These are phyloP conservation scores for Ascoidea rubescens DNA, from an alignment of 805 yeast genomes.

Conservation along the genomic window DNA sequence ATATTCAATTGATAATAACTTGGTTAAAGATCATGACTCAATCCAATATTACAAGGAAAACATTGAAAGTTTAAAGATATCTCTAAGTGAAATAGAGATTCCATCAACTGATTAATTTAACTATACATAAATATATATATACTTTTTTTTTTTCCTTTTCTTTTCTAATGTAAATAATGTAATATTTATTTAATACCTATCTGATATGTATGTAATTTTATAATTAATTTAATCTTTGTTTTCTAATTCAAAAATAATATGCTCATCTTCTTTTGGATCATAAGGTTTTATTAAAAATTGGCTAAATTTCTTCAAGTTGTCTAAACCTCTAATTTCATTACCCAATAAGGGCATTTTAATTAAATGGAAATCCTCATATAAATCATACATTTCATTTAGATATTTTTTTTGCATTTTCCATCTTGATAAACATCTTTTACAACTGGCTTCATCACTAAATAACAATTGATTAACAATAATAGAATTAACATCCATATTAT, in stretches of 20 bases:
- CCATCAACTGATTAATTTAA: background rate
- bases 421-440: slow-evolving; percentile 86
- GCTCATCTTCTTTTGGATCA: slow-evolving; percentile 44
- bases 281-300: slow-evolving; percentile 68
- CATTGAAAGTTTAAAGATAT: no score
- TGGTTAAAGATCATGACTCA: slow-evolving; percentile 7
- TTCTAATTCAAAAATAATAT: slow-evolving; percentile 21
- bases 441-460: slow-evolving; percentile 66
- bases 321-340: slow-evolving; percentile 87
- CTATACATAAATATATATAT: no score
- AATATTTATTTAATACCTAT: background rate
- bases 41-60: slow-evolving; percentile 8
- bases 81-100: no score
- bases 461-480: slow-evolving; percentile 90
- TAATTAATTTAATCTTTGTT: slow-evolving; percentile 8
- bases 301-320: slow-evolving; percentile 73
- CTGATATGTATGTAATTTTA: background rate
- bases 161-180: no score
- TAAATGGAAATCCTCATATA: slow-evolving; percentile 93
- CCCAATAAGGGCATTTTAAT: slow-evolving; percentile 94
- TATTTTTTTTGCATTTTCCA: slow-evolving; percentile 94
- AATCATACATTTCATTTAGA: slow-evolving; percentile 86
- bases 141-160: no score
- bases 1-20: slow-evolving; percentile 1
- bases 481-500: slow-evolving; percentile 92